phyloP scores from a whole-genome alignment of 805 yeast species.

The Grigorovia transvaalensis region DNA sequence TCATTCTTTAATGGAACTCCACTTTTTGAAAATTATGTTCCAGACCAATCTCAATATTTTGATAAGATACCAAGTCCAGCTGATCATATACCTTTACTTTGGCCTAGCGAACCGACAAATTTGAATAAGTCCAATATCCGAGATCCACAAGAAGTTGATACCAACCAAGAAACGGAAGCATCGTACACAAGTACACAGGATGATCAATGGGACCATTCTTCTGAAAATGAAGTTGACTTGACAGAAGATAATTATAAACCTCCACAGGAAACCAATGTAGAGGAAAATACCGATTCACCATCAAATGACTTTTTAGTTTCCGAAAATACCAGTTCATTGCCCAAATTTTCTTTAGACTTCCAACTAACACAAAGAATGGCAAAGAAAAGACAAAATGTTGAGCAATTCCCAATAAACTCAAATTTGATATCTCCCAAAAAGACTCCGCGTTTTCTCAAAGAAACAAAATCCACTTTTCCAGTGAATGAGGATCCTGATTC shows the following conservation, averaged over 20 bases:
- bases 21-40: conserved; percentile 13
- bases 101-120: conserved; percentile 19
- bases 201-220: conserved; percentile 4
- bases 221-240: background rate
- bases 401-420: background rate
- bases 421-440: background rate
- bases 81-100: conserved; percentile 23
- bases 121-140: background rate
- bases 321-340: background rate
- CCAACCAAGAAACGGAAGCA: background rate
- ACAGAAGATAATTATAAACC: background rate
- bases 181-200: background rate
- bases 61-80: conserved; percentile 26
- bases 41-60: conserved; percentile 12
- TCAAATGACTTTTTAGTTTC: background rate
- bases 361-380: conserved; percentile 18
- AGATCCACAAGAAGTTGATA: too few relatives aligned
- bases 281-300: background rate
- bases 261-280: background rate
- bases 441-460: background rate
- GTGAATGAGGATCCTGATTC: background rate
- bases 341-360: conserved; percentile 11
- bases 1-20: conserved; percentile 7
- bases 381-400: conserved; percentile 6
- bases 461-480: background rate